These are phyloP conservation scores for Podaxis carcinomalis DNA, from an alignment of 768 basidiomycete species.

Conservation along the genomic window DNA sequence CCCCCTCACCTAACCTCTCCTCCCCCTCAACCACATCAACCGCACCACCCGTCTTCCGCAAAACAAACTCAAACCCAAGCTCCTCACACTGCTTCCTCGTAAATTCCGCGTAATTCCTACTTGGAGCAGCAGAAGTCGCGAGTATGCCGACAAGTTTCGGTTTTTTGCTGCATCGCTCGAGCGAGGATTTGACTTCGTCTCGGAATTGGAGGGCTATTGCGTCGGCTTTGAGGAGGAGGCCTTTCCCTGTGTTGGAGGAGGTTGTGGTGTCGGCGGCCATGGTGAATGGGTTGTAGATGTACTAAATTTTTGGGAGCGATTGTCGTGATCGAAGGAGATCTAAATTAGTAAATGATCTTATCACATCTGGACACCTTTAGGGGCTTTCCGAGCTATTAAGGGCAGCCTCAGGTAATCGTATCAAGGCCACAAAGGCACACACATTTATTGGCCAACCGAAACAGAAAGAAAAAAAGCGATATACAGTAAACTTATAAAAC, in stretches of 20 bases:
- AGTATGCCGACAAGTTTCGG: slow-evolving; percentile 91
- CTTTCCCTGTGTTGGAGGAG: slow-evolving; percentile 35
- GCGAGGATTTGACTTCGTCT: slow-evolving; percentile 56
- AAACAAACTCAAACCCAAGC: slow-evolving; percentile 82
- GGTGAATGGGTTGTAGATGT: neutral
- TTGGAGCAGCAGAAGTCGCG: slow-evolving; percentile 77
- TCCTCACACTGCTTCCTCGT: slow-evolving; percentile 88
- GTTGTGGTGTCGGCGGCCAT: slow-evolving; percentile 5
- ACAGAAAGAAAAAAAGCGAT: neutral
- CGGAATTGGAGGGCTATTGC: slow-evolving; percentile 67
- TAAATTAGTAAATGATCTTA: slow-evolving; percentile 6
- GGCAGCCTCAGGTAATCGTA: neutral
- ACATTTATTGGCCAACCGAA: neutral
- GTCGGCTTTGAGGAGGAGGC: slow-evolving; percentile 77
- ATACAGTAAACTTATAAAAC: neutral
- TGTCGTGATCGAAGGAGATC: neutral
- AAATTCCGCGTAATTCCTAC: slow-evolving; percentile 83
- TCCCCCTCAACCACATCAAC: slow-evolving; percentile 66
- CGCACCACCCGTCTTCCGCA: slow-evolving; percentile 68
- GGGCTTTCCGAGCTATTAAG: neutral
- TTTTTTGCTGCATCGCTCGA: slow-evolving; percentile 25
- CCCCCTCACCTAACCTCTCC: slow-evolving; percentile 75
- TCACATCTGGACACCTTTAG: neutral
- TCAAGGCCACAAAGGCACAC: neutral
- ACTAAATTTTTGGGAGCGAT: neutral